Conservation (phyloP, 371 early-diverging fungal species). For the Mortierella sp. region DNA sequence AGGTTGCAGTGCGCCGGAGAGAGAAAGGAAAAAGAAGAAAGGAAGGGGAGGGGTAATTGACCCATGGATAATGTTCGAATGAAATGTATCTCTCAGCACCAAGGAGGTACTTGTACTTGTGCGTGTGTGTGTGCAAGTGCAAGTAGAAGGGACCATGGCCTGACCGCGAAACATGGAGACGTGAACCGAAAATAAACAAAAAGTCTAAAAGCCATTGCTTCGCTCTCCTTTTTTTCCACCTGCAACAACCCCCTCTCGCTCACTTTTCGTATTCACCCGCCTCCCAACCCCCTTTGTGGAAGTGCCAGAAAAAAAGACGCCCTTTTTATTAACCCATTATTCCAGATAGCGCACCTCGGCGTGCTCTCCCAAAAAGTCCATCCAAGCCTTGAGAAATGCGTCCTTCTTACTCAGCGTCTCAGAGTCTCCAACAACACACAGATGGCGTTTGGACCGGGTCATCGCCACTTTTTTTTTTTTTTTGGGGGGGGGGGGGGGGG, state of each 20-base stretch:
- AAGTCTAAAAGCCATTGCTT: background rate
- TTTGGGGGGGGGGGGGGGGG: too few relatives aligned
- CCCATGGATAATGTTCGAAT: background rate
- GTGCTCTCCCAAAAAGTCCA: conserved; percentile 67
- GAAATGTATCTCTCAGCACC: too few relatives aligned
- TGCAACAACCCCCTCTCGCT: too few relatives aligned
- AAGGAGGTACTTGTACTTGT: background rate
- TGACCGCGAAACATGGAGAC: conserved; percentile 23
- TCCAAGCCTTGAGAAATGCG: conserved; percentile 70
- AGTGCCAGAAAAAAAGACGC: background rate
- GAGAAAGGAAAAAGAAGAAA: background rate
- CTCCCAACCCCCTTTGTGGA: background rate
- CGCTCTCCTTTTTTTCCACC: background rate
- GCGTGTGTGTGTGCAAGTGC: background rate
- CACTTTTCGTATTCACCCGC: background rate
- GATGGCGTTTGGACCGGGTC: conserved; percentile 91
- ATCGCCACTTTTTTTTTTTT: conserved; percentile 78
- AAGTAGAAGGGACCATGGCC: conserved; percentile 22
- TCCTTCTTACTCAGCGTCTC: conserved; percentile 71
- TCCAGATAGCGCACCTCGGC: conserved; percentile 71
- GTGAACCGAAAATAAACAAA: background rate
- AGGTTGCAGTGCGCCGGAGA: background rate
- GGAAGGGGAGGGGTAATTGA: background rate
- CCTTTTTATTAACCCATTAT: conserved; percentile 18
- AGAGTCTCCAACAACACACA: conserved; percentile 90